Base-by-base conservation (phyloP, 2,329 filamentous ascomycete genomes). In the Celoporthe dispersa region DNA sequence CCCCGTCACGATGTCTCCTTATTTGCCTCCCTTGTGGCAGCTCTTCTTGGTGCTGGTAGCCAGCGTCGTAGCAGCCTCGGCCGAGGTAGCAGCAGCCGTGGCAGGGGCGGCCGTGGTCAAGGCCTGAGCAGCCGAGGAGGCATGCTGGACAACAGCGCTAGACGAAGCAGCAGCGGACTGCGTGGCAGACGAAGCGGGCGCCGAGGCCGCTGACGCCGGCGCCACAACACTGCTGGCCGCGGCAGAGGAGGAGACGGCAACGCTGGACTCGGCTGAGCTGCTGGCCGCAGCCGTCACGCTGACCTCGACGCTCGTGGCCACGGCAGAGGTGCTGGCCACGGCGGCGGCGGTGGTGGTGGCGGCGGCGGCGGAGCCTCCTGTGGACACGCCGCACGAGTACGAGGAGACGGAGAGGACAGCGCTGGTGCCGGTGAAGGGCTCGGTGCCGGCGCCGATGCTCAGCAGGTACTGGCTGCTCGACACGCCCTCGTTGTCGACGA, bases 361-460 rank as follows among this genome's bases (percentile, higher is more conserved):
- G 33, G 33, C 63, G 8, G 64, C 48, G 33, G 48, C n/a, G 19
- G 37, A 35, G 14, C 51, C 64, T 28, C 64, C 64, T 12, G 64
- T 66, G 19, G 64, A 66, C 35, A 66, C 53, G 37, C 14, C 64
- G n/a, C 51, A 57, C 33, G 51, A 59, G 64, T 59, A 66, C n/a
- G 64, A 66, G 33, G 64, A 37, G 51, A 66, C 64, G 25, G 64
- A 66, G 39, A 75, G 69, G 39, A 71, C 70, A n/a, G 72, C 71
- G 64, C 84, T 79, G 59, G 74, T 80, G 69, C 86, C 86, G 68
- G 81, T 81, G 73, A 88, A 88, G 2, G 86, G 83, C 79, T 88
- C 87, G 2, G 86, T 88, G 12, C 87, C 86, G 11, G 85, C 85
- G 67, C 83, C 83, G 35, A 88, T 80, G 70, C 81, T 84, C 71